Conservation (phyloP, 495 filamentous ascomycete species). For the Aspergillus egyptiacus region DNA sequence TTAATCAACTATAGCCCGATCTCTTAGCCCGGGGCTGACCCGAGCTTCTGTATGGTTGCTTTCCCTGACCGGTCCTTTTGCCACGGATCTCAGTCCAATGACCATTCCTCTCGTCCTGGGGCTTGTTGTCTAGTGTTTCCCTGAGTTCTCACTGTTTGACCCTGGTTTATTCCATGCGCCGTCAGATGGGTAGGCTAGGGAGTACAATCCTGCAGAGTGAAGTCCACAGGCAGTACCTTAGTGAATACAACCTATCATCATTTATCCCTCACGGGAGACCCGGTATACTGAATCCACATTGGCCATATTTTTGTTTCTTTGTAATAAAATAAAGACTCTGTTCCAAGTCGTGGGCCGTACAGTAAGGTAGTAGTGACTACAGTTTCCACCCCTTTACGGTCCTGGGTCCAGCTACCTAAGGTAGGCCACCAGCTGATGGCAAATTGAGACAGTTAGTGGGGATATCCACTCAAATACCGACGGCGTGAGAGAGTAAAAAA, state of each 20-base stretch:
- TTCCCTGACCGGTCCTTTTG: not conserved
- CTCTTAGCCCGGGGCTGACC: conserved; percentile 13
- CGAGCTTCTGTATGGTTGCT: conserved; percentile 19
- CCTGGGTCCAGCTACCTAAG: no score
- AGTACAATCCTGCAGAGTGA: not conserved
- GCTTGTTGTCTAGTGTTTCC: not conserved
- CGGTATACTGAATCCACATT: not conserved
- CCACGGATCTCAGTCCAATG: conserved; percentile 6
- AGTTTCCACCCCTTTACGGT: no score
- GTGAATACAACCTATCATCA: not conserved
- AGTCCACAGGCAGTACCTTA: not conserved
- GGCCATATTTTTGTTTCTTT: not conserved
- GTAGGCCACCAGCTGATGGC: not conserved
- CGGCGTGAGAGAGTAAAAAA: conserved; percentile 4
- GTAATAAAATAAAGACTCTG: no score
- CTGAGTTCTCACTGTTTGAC: not conserved
- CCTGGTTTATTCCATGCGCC: not conserved
- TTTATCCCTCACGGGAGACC: no score
- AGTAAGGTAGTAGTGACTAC: no score
- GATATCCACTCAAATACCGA: not conserved
- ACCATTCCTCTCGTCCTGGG: not conserved
- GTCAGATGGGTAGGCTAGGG: not conserved
- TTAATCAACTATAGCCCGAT: no score
- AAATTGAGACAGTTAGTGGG: not conserved
- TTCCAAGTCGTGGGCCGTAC: no score